Conservation (phyloP, 1,284 basidiomycete genomes). For the Clitocybe nebularis region DNA sequence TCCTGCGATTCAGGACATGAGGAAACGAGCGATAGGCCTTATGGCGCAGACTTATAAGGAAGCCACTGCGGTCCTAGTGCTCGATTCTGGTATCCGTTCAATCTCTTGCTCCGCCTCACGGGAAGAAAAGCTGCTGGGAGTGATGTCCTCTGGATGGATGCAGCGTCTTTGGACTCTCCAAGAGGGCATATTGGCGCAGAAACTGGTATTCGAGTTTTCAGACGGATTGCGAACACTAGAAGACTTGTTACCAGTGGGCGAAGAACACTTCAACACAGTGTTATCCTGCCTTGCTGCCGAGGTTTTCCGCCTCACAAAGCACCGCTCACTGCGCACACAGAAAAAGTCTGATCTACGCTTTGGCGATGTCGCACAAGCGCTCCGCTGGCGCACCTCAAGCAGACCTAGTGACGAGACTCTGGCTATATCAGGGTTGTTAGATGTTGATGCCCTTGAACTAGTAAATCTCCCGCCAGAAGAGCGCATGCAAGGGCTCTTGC, state of each 20-base stretch:
- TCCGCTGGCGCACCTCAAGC: not conserved
- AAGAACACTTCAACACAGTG: not conserved
- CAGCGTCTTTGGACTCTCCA: not conserved
- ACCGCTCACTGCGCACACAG: not conserved
- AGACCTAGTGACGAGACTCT: not conserved
- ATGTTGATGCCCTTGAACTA: not conserved
- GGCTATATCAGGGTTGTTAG: not conserved
- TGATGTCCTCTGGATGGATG: not conserved
- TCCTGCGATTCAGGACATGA: not conserved
- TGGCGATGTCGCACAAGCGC: not conserved
- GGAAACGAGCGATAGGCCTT: not conserved
- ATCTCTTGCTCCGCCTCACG: not conserved
- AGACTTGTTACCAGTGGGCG: not conserved
- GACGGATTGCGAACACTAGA: not conserved
- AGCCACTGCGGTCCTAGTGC: not conserved
- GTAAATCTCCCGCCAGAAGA: not conserved
- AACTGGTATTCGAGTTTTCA: not conserved
- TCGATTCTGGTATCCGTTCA: not conserved
- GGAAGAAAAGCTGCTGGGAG: not conserved
- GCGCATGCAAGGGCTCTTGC: not conserved
- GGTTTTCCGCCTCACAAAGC: not conserved
- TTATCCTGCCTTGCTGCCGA: not conserved
- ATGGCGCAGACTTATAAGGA: not conserved
- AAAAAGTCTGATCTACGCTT: not conserved
- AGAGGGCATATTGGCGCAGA: not conserved